phyloP scores from a whole-genome alignment of 108 stramenopile species.

The Cyclotella atomus region DNA sequence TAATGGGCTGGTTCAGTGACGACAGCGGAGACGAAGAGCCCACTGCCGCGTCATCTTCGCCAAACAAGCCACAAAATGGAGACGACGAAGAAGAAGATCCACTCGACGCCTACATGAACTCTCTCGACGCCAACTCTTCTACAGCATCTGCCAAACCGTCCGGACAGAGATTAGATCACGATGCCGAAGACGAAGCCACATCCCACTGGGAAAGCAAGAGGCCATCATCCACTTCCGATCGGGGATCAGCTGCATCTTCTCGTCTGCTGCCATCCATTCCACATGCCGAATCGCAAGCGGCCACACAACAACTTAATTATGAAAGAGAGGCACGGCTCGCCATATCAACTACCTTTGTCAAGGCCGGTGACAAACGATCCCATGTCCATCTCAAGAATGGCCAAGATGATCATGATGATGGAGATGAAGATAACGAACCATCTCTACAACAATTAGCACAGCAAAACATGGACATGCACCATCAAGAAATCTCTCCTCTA shows the following conservation, averaged over 20 bases:
- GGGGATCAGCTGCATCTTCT: too few relatives aligned
- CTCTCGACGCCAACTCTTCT: constrained; percentile 28
- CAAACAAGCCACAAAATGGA: not conserved
- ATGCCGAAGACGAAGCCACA: constrained; percentile 87
- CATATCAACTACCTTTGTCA: constrained; percentile 37
- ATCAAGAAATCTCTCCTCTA: constrained; percentile 50
- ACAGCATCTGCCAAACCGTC: not conserved
- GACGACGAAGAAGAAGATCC: constrained; percentile 77
- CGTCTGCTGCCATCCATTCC: too few relatives aligned
- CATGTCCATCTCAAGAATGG: too few relatives aligned
- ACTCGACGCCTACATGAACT: constrained; percentile 87
- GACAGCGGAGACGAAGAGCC: constrained; percentile 10
- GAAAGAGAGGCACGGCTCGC: constrained; percentile 15
- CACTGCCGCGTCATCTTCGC: not conserved
- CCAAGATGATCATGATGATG: constrained; percentile 34
- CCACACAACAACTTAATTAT: not conserved
- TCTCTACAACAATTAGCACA: not conserved
- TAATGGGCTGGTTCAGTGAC: not conserved
- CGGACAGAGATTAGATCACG: constrained; percentile 68
- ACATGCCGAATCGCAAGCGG: not conserved
- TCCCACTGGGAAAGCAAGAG: constrained; percentile 54
- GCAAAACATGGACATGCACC: not conserved
- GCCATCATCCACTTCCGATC: not conserved
- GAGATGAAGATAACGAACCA: constrained; percentile 8
- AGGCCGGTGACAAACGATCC: constrained; percentile 21